Percentiles rank a stretch among this genome's conserved stretches.
These are phyloP conservation scores for Aureobasidium melanogenum DNA, from an alignment of 2,329 filamentous ascomycete species.

Conservation along the genomic window DNA sequence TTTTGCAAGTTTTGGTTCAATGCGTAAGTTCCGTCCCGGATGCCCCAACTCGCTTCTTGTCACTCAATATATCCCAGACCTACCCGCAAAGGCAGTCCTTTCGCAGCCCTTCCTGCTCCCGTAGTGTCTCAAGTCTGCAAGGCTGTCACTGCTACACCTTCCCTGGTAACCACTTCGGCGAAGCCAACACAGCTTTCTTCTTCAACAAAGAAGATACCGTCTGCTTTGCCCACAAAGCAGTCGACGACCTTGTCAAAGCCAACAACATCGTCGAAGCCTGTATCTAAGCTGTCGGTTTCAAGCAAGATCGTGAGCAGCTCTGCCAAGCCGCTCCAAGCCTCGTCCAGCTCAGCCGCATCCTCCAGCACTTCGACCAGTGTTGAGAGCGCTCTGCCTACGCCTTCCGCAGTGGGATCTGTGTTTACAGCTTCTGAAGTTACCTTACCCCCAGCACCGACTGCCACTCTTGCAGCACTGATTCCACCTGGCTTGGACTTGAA, in stretches of 20 bases:
- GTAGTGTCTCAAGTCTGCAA: neutral
- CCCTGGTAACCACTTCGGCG: neutral
- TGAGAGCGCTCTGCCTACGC: neutral
- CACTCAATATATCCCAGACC: neutral
- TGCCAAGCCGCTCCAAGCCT: neutral
- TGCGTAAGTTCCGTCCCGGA: neutral
- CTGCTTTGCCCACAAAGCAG: neutral
- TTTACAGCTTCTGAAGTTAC: slow-evolving; percentile 4
- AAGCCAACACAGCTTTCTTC: neutral
- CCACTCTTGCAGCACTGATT: neutral
- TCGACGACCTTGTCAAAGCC: neutral
- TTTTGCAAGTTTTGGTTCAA: slow-evolving; percentile 12
- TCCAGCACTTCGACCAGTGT: neutral
- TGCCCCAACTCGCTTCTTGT: neutral
- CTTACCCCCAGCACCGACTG: neutral
- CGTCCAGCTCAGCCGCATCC: too few species aligned
- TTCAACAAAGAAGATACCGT: neutral
- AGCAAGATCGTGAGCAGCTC: neutral
- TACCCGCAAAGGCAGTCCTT: neutral
- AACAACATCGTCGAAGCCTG: neutral
- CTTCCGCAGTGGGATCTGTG: neutral
- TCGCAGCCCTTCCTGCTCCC: neutral
- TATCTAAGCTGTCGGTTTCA: neutral
- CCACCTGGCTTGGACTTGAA: slow-evolving; percentile 7
- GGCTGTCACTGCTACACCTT: neutral